Evolutionary conservation across 768 basidiomycete genomes (phyloP).

Genomic region (Xerocomellus intermedius): DNA sequence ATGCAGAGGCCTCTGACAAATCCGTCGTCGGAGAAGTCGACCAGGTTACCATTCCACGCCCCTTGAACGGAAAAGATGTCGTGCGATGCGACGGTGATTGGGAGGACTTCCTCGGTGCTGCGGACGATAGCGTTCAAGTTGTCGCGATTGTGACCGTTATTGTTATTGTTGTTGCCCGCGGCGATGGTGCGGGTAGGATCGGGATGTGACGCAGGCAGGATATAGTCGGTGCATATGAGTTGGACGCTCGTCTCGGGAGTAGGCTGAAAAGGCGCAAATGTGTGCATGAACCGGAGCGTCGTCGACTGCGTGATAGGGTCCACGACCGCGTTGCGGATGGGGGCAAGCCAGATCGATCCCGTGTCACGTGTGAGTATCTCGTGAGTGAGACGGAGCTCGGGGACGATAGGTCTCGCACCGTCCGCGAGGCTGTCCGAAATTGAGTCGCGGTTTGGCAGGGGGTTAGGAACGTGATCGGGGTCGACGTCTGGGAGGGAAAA

Average conservation of each 20-base stretch:
- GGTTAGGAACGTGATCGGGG: neutral
- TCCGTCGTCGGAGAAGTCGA: slow-evolving; percentile 16
- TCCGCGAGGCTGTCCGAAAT: neutral
- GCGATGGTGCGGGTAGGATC: neutral
- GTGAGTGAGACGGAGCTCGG: slow-evolving; percentile 23
- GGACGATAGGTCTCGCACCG: neutral
- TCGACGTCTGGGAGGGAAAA: slow-evolving; percentile 20
- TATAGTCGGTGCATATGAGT: slow-evolving; percentile 19
- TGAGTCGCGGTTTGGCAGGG: neutral
- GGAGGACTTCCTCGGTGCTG: slow-evolving; percentile 2
- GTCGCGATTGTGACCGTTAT: neutral
- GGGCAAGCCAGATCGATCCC: slow-evolving; percentile 11
- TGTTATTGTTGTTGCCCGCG: neutral
- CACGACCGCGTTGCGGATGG: slow-evolving; percentile 10
- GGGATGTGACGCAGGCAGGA: neutral
- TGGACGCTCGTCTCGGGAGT: neutral
- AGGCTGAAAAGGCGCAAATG: neutral
- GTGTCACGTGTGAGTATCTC: slow-evolving; percentile 12
- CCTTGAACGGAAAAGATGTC: slow-evolving; percentile 11
- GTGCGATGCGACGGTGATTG: slow-evolving; percentile 9
- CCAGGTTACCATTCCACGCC: slow-evolving; percentile 12
- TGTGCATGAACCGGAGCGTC: slow-evolving; percentile 24
- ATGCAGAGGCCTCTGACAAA: slow-evolving; percentile 14
- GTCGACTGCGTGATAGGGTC: slow-evolving; percentile 10
- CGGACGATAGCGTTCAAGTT: slow-evolving; percentile 6